Conservation (phyloP, 768 basidiomycete species). For the Termitomyces sp. region DNA sequence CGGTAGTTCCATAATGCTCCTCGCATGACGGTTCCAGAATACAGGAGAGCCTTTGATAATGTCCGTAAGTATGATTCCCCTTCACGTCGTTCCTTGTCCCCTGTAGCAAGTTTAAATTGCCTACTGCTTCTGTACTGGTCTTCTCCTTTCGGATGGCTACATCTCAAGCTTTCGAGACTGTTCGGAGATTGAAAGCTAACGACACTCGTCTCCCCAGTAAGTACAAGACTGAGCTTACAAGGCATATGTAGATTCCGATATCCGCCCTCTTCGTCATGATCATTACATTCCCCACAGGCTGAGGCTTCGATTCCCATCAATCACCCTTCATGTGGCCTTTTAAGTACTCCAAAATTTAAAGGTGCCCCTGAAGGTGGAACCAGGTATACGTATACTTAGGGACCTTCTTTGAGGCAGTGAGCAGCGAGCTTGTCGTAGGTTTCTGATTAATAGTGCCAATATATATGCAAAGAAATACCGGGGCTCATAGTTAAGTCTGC, state of each 20-base stretch:
- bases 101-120: not conserved
- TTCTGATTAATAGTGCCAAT: not conserved
- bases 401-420: not conserved
- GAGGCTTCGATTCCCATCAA: not conserved
- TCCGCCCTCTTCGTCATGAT: not conserved
- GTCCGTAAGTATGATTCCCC: too few relatives aligned
- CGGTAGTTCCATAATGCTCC: not conserved
- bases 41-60: not conserved
- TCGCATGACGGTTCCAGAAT: not conserved
- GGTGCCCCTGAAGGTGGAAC: not conserved
- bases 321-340: not conserved
- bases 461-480: not conserved
- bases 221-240: not conserved
- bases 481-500: not conserved
- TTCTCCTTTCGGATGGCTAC: not conserved
- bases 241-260: not conserved
- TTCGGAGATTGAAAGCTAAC: too few relatives aligned
- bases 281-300: too few relatives aligned
- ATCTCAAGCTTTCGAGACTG: not conserved
- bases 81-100: not conserved
- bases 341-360: too few relatives aligned
- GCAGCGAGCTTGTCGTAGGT: not conserved
- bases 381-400: not conserved
- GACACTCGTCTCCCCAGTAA: too few relatives aligned
- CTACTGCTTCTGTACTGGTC: not conserved